Base-by-base conservation (phyloP, 495 filamentous ascomycete species). In the Articulospora tetracladia region DNA sequence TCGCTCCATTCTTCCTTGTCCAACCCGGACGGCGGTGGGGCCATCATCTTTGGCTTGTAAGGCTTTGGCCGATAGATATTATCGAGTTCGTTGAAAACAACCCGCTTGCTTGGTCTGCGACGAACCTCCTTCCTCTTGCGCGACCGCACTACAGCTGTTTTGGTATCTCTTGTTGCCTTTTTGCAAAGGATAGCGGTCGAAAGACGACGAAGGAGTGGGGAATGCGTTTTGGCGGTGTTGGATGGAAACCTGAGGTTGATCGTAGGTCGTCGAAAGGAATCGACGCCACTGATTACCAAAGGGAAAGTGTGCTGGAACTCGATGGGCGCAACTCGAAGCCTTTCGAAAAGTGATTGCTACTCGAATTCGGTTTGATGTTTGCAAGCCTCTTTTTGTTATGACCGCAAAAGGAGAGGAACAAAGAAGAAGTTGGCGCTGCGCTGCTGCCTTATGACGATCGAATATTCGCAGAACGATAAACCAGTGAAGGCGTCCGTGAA, bases 161-260 rank as follows among this genome's bases (percentile, higher is more conserved):
- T 59, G 62, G 23, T 65, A 64, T 64, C 75, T 70, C 65, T 73
- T 75, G 51, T 76, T 66, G 66, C 77, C 68, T 59, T 71, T 69
- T 65, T 73, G 77, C 50, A 74, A 61, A 54, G 76, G 17, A 64
- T 52, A 25, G 39, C 69, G 39, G 73, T 69, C 15, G 71, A 65
- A 51, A 79, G 70, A 48, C 79, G 73, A 72, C 81, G 70, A 72
- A 86, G 85, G 59, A 86, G 79, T 74, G 82, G 82, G 61, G 85
- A 86, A 83, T 85, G 82, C 81, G 81, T 77, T 62, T 81, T 86
- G 82, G 71, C 83, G 82, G 73, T 71, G 41, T 69, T 66, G 66
- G 58, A n/a, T n/a, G 36, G 36, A 59, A 39, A 26, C 19, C 27
- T 22, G 53, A 22, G 17, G 46, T 28, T 41, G 36, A 22, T 36